Conservation (phyloP, 2,329 filamentous ascomycete species). For the Bipolaris sorokiniana region DNA sequence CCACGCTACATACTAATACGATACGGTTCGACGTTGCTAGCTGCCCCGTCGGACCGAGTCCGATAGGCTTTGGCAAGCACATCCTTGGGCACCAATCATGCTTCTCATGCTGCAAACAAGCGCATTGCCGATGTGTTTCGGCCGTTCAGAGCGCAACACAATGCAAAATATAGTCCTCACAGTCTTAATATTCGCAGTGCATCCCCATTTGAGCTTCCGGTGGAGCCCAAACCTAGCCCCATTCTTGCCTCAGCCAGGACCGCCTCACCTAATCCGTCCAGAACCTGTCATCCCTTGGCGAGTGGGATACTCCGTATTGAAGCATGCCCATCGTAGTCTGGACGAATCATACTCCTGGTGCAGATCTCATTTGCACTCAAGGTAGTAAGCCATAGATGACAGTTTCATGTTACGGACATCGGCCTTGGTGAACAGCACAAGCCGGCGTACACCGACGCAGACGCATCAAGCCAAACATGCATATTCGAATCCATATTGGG, state of each 20-base stretch:
- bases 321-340: neutral
- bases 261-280: slow-evolving; percentile 7
- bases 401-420: slow-evolving; percentile 1
- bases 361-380: neutral
- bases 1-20: neutral
- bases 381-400: neutral
- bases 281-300: slow-evolving; percentile 1
- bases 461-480: slow-evolving; percentile 6
- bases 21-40: neutral
- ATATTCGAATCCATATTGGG: slow-evolving; percentile 9
- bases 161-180: slow-evolving; percentile 8
- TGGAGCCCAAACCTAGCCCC: slow-evolving; percentile 4
- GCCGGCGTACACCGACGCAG: slow-evolving; percentile 8
- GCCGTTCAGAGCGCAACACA: neutral
- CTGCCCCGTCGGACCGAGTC: slow-evolving; percentile 11
- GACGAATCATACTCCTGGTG: neutral
- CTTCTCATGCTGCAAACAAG: slow-evolving; percentile 3
- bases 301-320: neutral
- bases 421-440: slow-evolving; percentile 1
- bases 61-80: slow-evolving; percentile 5
- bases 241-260: slow-evolving; percentile 2
- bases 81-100: neutral
- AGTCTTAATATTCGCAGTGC: slow-evolving; percentile 1
- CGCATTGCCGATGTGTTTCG: slow-evolving; percentile 1
- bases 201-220: slow-evolving; percentile 1